Percentiles rank a stretch among this genome's conserved stretches.
These are phyloP conservation scores for Graphiopsis chlorocephala DNA, from an alignment of 2,329 filamentous ascomycete genomes.

Conservation along the genomic window DNA sequence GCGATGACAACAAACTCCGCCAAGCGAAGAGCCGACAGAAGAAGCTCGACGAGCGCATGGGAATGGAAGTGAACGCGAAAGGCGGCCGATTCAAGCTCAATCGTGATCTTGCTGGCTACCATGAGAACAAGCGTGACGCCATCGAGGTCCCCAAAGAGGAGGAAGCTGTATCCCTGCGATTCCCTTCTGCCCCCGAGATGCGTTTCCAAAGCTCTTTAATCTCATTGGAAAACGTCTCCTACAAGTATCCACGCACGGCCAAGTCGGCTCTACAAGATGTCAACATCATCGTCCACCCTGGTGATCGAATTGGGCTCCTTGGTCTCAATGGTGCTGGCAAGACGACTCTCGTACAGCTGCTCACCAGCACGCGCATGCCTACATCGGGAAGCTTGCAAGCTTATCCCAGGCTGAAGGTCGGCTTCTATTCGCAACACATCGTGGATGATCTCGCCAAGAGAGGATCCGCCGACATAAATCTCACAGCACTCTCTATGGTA, in stretches of 20 bases:
- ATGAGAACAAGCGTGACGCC: slow-evolving; percentile 58
- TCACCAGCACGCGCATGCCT: slow-evolving; percentile 60
- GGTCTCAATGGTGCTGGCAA: slow-evolving; percentile 82
- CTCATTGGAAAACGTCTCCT: slow-evolving; percentile 67
- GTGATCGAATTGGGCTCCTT: slow-evolving; percentile 71
- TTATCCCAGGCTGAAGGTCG: slow-evolving; percentile 68
- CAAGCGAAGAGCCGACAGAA: slow-evolving; percentile 82
- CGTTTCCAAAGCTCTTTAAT: slow-evolving; percentile 73
- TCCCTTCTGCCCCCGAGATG: slow-evolving; percentile 54
- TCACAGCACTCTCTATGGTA: slow-evolving; percentile 65
- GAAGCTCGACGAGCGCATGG: slow-evolving; percentile 78
- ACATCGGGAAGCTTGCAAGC: slow-evolving; percentile 60
- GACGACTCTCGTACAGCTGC: slow-evolving; percentile 70
- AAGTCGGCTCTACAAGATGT: slow-evolving; percentile 59
- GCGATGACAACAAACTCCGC: slow-evolving; percentile 82
- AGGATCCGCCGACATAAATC: slow-evolving; percentile 31
- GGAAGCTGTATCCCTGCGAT: slow-evolving; percentile 27
- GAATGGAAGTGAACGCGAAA: slow-evolving; percentile 67
- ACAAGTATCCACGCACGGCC: slow-evolving; percentile 54
- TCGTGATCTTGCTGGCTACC: slow-evolving; percentile 64
- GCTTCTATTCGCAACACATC: slow-evolving; percentile 77
- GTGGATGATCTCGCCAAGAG: slow-evolving; percentile 62
- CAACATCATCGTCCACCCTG: slow-evolving; percentile 66
- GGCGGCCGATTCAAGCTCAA: slow-evolving; percentile 80
- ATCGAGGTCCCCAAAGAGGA: slow-evolving; percentile 68